Evolutionary conservation across 306 rosid genomes (phyloP), one percentile per base, ranked within the genome.

Genomic region (Abrus precatorius): DNA sequence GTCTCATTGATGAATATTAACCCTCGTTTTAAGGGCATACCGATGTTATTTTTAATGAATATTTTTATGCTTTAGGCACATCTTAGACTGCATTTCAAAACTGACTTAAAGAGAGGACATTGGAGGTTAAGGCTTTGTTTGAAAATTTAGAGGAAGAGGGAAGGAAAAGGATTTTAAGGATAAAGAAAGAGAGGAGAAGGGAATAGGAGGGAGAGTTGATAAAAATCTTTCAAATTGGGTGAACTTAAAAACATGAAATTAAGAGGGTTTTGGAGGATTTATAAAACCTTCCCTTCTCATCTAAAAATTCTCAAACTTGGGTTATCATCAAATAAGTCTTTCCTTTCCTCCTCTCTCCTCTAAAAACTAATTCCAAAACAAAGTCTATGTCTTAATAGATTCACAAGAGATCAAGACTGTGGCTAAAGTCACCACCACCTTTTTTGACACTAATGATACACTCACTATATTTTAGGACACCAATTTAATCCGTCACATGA

Each of bases 21-120:
- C 47, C n/a, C 64, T 40, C 63, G 38, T 71, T 62, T 80, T 29
- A 29, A 72, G 50, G 73, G 38, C 44, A 30, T 50, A 50, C 74
- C 77, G 6, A 53, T 20, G 30, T 63, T 72, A 44, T 59, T 59
- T 59, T 12, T 3, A 40, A 45, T 33, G 50, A 79, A 63, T 50
- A 9, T 3, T 3, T 72, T 45, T 57, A 56, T 57, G 63, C 34
- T 67, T 52, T 47, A 75, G 34, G n/a, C 74, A 57, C 56, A 54
- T 66, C 74, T 45, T 76, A 41, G 61, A 69, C 69, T 69, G 62
- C 69, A 61, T 62, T 70, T 82, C 10, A 67, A 75, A 62, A 36
- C 64, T 14, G 72, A 59, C 38, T 52, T 32, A 63, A 80, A 47
- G 69, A 47, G 69, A 62, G 59, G 56, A 20, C 56, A 45, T 29